Evolutionary conservation across 1,284 basidiomycete genomes (phyloP).

Genomic region (Ceratobasidium sp.): DNA sequence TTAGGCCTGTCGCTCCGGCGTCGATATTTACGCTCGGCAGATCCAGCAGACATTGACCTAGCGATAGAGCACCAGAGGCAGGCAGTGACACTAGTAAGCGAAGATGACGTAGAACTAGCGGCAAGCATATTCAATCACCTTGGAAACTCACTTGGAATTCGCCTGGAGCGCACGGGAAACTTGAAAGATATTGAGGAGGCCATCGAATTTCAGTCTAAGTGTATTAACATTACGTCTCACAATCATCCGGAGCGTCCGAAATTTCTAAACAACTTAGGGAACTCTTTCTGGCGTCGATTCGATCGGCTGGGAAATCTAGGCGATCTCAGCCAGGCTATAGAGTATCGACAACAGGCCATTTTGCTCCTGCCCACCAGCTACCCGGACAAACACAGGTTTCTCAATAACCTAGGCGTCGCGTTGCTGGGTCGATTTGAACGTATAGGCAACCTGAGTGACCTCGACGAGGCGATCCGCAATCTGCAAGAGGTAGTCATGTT

Average conservation of each 20-base stretch:
- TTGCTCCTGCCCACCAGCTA: background rate
- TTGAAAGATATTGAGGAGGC: background rate
- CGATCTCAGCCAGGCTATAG: no score
- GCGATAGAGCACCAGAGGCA: background rate
- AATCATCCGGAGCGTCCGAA: background rate
- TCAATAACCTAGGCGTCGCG: conserved; percentile 12
- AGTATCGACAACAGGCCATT: background rate
- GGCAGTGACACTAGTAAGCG: background rate
- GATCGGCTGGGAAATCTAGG: no score
- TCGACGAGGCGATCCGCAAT: conserved; percentile 11
- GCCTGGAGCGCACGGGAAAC: background rate
- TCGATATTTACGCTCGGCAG: background rate
- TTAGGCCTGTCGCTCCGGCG: background rate
- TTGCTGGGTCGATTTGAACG: background rate
- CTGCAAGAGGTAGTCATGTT: background rate
- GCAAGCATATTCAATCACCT: background rate
- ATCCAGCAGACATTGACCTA: background rate
- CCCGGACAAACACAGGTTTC: background rate
- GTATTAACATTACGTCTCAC: background rate
- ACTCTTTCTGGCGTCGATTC: background rate
- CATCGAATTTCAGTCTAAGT: background rate
- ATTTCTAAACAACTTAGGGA: background rate
- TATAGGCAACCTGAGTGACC: background rate
- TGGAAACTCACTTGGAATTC: background rate
- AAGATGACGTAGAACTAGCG: background rate